These are phyloP conservation scores for Sesbania bispinosa DNA, from an alignment of 306 rosid genomes.

Conservation along the genomic window DNA sequence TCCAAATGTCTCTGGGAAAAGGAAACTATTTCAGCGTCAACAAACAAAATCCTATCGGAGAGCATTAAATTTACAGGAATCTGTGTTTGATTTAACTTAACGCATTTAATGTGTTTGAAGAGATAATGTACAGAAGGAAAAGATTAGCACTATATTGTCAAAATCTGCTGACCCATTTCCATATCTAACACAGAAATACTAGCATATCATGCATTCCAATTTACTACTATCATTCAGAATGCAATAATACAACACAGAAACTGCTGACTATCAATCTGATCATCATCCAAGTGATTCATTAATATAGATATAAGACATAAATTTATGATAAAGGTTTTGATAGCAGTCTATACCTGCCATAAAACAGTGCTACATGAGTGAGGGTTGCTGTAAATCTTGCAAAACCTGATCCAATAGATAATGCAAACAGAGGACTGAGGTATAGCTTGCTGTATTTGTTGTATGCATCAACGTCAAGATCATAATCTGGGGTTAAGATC, in stretches of 20 bases:
- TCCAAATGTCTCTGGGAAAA: conserved; percentile 64
- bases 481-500: conserved; percentile 63
- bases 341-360: conserved; percentile 72
- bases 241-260: conserved; percentile 3
- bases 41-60: background rate
- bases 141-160: background rate
- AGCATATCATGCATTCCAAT: background rate
- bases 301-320: background rate
- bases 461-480: conserved; percentile 72
- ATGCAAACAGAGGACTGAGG: conserved; percentile 97
- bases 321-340: background rate
- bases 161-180: background rate
- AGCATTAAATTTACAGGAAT: background rate
- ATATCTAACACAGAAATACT: background rate
- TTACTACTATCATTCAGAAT: background rate
- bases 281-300: background rate
- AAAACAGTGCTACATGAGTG: conserved; percentile 85
- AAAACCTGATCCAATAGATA: conserved; percentile 93
- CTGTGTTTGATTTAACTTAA: background rate
- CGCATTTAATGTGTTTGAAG: background rate
- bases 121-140: background rate
- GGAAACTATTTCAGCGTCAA: background rate
- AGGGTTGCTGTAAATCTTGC: conserved; percentile 94
- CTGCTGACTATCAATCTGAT: background rate
- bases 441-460: conserved; percentile 79